Base-by-base conservation (phyloP, 2,329 filamentous ascomycete species). In the Ilyonectria sp. region DNA sequence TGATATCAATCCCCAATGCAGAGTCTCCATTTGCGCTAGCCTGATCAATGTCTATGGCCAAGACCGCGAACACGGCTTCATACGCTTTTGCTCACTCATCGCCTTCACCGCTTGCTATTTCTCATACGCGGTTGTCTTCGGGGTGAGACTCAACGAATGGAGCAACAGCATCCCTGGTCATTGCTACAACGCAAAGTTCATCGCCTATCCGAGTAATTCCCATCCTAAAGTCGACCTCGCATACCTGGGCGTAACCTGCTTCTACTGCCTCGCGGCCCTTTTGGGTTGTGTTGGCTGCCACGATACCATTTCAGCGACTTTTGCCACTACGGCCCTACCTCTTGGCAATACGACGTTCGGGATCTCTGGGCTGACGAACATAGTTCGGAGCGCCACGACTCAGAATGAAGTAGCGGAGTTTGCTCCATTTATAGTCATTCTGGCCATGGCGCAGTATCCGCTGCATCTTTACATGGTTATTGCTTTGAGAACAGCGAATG, bases 401-500 rank as follows among this genome's bases (percentile, higher is more conserved):
- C 33, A 13, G 33, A 37, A 40, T 17, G 13, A 40, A 17, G 37
- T 40, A 15, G 37, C 10, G 6, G 11, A 15, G 10, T 6, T 40
- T 6, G 40, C 40, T n/a, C 40, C 40, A n/a, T 1, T 1, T n/a
- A 43, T 43, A 43, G 40, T 43, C 17, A 8, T 43, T n/a, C 15
- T n/a, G 17, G 52, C 60, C 4, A n/a, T 63, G 21, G 15, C 49
- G 21, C 63, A 65, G 23, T 65, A 60, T 26, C 57, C 63, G 3
- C 26, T 65, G 3, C 63, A 61, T 47, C 43, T 65, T 13, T 65
- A 65, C 49, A 65, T 56, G 56, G 63, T 65, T 15, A 60, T 65
- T 37, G 63, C 63, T 4, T 11, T 65, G 49, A 35, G 63, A 10
- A 19, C 50, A 9, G 19, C 37, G 2, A 65, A 65, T 21, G 56